Base-by-base conservation (phyloP, 169 alveolate species). In the Plasmodium fragile region DNA sequence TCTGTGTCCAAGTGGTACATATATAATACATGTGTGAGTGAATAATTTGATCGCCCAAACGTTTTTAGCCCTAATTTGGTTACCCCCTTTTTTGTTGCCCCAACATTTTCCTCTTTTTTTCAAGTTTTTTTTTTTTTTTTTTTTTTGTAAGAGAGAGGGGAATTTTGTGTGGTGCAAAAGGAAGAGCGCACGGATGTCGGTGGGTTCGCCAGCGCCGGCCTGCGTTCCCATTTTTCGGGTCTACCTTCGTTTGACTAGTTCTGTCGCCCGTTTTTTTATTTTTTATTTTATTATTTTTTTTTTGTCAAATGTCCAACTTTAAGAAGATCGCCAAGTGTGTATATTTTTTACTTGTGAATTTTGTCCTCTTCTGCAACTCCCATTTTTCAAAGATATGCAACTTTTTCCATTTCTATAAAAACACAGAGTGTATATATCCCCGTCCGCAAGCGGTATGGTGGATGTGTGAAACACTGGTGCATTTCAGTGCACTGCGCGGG, bases 401-500 rank as follows among this genome's bases (percentile, higher is more conserved):
- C 10, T 32, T 73, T 39, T 73, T 39, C 22, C 43, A 39, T 73
- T 34, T 16, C 36, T 25, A 39, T 16, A 32, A 34, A 73, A 32
- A 73, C 1, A 25, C 22, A 11, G 45, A n/a, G 5, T 73, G 53
- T 18, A 22, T 1, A 18, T 16, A 18, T 30, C 30, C 7, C 3
- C 34, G 41, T 39, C 55, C n/a, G 8, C 72, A 18, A 18, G 72
- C 18, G 71, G 7, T 18, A 82, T 11, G 39, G 1, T n/a, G 49
- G 49, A 34, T 30, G 59, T 13, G 39, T 30, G 70, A 28, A 32
- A 8, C 18, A 4, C n/a, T 34, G 49, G 81, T 87, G 93, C 93
- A 53, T 43, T 87, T 55, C 7, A 78, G 93, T 87, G 93, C 93
- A 87, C 30, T 13, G 13, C 45, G 30, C 8, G 34, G 28, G 34